Evolutionary conservation across 306 rosid species (phyloP).

Genomic region (Lotus japonicus): DNA sequence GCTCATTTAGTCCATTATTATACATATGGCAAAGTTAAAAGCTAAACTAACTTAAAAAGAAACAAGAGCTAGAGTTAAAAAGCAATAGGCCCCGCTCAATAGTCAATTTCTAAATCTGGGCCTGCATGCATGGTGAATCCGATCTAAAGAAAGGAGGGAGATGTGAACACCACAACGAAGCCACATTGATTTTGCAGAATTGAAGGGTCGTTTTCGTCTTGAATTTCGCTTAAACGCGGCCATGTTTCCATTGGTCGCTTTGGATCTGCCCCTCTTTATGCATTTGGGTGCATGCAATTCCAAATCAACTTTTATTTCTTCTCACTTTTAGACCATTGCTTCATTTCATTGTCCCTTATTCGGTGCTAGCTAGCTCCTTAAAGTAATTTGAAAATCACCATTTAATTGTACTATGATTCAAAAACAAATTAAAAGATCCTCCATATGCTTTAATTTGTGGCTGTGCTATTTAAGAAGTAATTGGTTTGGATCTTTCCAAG

Average conservation of each 20-base stretch:
- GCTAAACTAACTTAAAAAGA: background rate
- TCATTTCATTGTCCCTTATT: no score
- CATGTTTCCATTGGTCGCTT: slow-evolving; percentile 48
- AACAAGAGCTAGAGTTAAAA: background rate
- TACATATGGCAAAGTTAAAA: no score
- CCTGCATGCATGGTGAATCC: slow-evolving; percentile 37
- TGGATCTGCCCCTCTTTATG: slow-evolving; percentile 18
- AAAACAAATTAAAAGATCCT: no score
- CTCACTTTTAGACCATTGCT: slow-evolving; percentile 15
- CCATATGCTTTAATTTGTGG: no score
- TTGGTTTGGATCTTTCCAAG: background rate
- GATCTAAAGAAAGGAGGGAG: slow-evolving; percentile 12
- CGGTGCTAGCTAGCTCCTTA: no score
- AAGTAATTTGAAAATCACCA: background rate
- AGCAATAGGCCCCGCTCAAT: slow-evolving; percentile 14
- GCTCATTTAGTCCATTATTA: no score
- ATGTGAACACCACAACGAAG: slow-evolving; percentile 27
- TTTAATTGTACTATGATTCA: background rate
- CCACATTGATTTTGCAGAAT: slow-evolving; percentile 48
- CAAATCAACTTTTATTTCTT: background rate
- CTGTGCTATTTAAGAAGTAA: background rate
- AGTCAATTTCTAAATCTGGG: slow-evolving; percentile 34
- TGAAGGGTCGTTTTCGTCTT: slow-evolving; percentile 70
- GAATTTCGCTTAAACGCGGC: slow-evolving; percentile 43
- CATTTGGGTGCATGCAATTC: slow-evolving; percentile 20